Base-by-base conservation (phyloP, 176 grass and related monocot genomes). In the Oryza meyeriana region DNA sequence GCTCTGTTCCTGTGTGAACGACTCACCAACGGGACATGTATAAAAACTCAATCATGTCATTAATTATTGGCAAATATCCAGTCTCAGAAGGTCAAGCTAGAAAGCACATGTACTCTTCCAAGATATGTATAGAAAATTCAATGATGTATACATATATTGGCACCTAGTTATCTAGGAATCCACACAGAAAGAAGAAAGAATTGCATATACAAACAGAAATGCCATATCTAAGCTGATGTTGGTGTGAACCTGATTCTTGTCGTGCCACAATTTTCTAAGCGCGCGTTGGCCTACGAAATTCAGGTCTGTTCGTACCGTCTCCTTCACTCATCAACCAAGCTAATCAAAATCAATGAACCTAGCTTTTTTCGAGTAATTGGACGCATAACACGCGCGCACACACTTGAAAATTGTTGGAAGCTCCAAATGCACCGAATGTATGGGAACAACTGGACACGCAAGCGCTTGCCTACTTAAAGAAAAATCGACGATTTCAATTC, bases 201-300 rank as follows among this genome's bases (percentile, higher is more conserved):
- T 62, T 20, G 58, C 16, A 33, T 44, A 30, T 59, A 42, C 11
- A 42, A 27, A 42, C 68, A 42, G 6, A 70, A 41, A 70, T 13
- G 35, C n/a, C 67, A 70, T 41, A 41, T 42, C 13, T 45, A 72
- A 72, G 39, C 5, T 47, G 34, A 28, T 44, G 12, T 18, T 20
- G 44, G 70, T 73, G 70, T 31, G 70, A 73, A 73, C 42, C 26
- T 25, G 22, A 36, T 25, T 78, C 25, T 27, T 78, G 74, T 62
- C 50, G 18, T 32, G 20, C 13, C 32, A 17, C 31, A 25, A 27
- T 62, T 77, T 77, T 77, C 48, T 70, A 34, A 61, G 47, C 64
- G 6, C 20, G 16, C 7, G 47, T 29, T 62, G 10, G 12, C 22
- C 29, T 33, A 22, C 13, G 27, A 62, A 85, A 62, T 71, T 63